A percentile compares a stretch with the other conserved stretches of the same genome.
These are phyloP conservation scores for Asterochloris erici DNA, from an alignment of 139 green algal genomes.

Conservation along the genomic window DNA sequence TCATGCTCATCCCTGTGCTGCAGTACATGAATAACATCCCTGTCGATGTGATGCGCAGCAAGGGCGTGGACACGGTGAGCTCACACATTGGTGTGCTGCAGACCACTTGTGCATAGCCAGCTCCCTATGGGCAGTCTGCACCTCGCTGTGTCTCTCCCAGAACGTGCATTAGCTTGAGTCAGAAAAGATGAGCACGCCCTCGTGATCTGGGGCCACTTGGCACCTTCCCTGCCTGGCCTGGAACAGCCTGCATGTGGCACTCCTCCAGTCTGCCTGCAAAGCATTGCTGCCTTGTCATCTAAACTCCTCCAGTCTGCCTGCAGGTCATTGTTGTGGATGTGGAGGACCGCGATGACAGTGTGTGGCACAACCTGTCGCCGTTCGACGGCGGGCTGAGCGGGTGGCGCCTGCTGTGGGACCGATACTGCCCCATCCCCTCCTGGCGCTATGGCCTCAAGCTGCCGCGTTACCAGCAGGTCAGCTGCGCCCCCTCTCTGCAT, in stretches of 20 bases:
- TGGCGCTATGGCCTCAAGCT: constrained; percentile 31
- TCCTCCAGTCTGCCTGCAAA: too few relatives aligned
- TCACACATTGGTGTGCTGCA: too few relatives aligned
- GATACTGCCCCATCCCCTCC: constrained; percentile 51
- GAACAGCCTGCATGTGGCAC: too few relatives aligned
- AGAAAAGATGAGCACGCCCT: too few relatives aligned
- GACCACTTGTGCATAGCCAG: too few relatives aligned
- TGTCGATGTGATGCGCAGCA: constrained; percentile 63
- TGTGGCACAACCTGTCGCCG: constrained; percentile 61
- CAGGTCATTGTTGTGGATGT: constrained; percentile 68
- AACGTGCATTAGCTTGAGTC: too few relatives aligned
- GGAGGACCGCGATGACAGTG: constrained; percentile 62
- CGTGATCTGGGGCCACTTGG: too few relatives aligned
- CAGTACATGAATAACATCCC: constrained; percentile 69
- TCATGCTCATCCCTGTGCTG: not conserved
- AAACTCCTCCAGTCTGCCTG: not conserved
- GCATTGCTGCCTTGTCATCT: too few relatives aligned
- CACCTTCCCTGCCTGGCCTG: too few relatives aligned
- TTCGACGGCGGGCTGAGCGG: constrained; percentile 69
- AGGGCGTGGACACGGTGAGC: constrained; percentile 64
- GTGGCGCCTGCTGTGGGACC: constrained; percentile 76
- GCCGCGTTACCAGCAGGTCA: constrained; percentile 35
- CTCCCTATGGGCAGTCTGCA: too few relatives aligned
- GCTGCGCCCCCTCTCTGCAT: too few relatives aligned
- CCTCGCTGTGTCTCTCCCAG: too few relatives aligned